Conservation (phyloP, 441 rosid genomes). For the Breynia disticha region DNA sequence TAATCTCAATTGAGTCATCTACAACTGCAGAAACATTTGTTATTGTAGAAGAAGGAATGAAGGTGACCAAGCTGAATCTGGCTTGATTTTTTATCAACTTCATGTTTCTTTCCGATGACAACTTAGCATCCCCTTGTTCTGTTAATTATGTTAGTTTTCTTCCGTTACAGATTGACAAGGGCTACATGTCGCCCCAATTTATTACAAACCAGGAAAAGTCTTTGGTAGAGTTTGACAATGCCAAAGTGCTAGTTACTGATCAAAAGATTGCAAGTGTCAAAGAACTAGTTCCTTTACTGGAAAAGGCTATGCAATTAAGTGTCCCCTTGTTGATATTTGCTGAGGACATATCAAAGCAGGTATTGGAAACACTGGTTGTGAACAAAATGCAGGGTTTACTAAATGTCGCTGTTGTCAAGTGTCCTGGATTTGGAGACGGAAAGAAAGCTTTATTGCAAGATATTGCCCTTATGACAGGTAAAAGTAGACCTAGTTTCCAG, state of each 20-base stretch:
- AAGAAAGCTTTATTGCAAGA: conserved; percentile 88
- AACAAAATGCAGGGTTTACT: conserved; percentile 70
- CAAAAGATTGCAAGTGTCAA: conserved; percentile 56
- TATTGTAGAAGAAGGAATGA: conserved; percentile 82
- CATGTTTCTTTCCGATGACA: not conserved
- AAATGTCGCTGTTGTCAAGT: conserved; percentile 76
- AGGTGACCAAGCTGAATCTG: conserved; percentile 38
- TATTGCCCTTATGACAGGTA: conserved; percentile 91
- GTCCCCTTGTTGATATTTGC: conserved; percentile 82
- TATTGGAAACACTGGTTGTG: conserved; percentile 57
- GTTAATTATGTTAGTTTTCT: not conserved
- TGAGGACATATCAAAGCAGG: conserved; percentile 62
- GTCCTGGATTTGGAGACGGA: conserved; percentile 80
- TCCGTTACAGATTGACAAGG: conserved; percentile 69
- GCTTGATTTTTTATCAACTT: not conserved
- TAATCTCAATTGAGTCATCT: conserved; percentile 72
- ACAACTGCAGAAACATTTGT: conserved; percentile 63
- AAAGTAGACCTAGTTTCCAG: conserved; percentile 7
- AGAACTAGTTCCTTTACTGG: conserved; percentile 68
- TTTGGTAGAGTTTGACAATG: conserved; percentile 69
- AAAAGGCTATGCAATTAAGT: conserved; percentile 73
- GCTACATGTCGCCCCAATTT: conserved; percentile 80
- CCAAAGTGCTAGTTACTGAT: conserved; percentile 76
- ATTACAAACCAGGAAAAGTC: conserved; percentile 74
- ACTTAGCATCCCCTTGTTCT: not conserved